A percentile compares a stretch with the other conserved stretches of the same genome.
phyloP scores from a whole-genome alignment of 192 early-diverging fungal species.

The Pilobolus umbonatus region DNA sequence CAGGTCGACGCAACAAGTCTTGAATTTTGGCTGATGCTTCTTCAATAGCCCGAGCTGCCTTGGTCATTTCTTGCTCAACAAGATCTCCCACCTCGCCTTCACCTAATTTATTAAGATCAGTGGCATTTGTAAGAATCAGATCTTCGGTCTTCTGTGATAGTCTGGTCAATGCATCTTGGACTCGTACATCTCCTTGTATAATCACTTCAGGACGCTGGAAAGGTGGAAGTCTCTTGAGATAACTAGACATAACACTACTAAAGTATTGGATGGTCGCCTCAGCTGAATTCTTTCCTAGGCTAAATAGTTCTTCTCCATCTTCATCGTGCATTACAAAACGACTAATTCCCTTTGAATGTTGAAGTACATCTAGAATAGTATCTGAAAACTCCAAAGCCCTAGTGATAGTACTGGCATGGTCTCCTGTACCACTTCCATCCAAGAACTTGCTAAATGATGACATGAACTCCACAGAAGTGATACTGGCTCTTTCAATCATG shows the following conservation, averaged over 20 bases:
- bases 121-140: conserved; percentile 56
- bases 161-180: conserved; percentile 69
- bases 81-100: conserved; percentile 83
- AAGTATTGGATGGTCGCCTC: conserved; percentile 76
- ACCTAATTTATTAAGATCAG: conserved; percentile 46
- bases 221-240: conserved; percentile 56
- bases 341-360: conserved; percentile 86
- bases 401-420: conserved; percentile 84
- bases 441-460: conserved; percentile 40
- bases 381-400: conserved; percentile 77
- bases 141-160: conserved; percentile 75
- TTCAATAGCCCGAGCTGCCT: conserved; percentile 88
- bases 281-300: conserved; percentile 61
- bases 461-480: conserved; percentile 59
- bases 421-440: conserved; percentile 48
- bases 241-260: conserved; percentile 75
- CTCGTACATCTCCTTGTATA: conserved; percentile 65
- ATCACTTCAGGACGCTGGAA: conserved; percentile 70
- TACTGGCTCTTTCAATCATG: conserved; percentile 81
- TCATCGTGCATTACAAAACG: conserved; percentile 81
- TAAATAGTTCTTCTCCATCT: conserved; percentile 70
- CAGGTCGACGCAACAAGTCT: conserved; percentile 73
- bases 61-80: conserved; percentile 91
- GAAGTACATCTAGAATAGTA: conserved; percentile 72
- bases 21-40: conserved; percentile 82